A percentile compares a stretch with the other conserved stretches of the same genome.
phyloP scores from a whole-genome alignment of 257 asterid species.

The Gynochthodes officinalis region DNA sequence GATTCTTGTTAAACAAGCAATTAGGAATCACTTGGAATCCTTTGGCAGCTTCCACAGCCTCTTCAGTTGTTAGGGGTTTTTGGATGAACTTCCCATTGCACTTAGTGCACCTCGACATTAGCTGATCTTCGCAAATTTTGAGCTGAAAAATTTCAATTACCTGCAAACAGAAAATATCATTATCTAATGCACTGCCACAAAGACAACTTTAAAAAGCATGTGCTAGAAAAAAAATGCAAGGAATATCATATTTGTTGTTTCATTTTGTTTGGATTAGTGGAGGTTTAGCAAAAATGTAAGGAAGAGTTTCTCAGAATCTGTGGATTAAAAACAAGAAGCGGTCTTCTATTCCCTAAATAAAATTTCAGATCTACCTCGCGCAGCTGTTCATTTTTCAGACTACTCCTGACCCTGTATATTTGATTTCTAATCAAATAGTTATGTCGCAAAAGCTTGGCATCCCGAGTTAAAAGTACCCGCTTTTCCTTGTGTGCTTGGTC shows the following conservation, averaged over 20 bases:
- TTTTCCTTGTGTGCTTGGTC: constrained; percentile 79
- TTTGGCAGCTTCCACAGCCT: constrained; percentile 88
- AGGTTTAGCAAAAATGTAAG: not conserved
- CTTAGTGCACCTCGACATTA: constrained; percentile 91
- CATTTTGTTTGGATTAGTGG: not conserved
- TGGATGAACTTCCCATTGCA: constrained; percentile 90
- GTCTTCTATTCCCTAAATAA: not conserved
- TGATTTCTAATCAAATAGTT: constrained; percentile 73
- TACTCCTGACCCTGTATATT: constrained; percentile 70
- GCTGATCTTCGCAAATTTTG: constrained; percentile 64
- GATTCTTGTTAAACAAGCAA: constrained; percentile 73
- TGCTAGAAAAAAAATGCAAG: not conserved
- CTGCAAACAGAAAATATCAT: constrained; percentile 38
- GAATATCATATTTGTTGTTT: not conserved
- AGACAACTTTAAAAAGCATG: not conserved
- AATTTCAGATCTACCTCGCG: constrained; percentile 52
- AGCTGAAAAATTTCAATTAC: constrained; percentile 74
- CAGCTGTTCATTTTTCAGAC: constrained; percentile 77
- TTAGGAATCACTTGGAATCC: constrained; percentile 95
- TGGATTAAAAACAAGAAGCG: not conserved
- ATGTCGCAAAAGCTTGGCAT: constrained; percentile 78
- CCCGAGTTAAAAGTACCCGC: constrained; percentile 83
- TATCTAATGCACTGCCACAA: not conserved
- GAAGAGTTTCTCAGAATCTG: not conserved
- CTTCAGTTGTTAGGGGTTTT: constrained; percentile 86